Base-by-base conservation (phyloP, 2,329 filamentous ascomycete species). In the Aspergillus sp. region DNA sequence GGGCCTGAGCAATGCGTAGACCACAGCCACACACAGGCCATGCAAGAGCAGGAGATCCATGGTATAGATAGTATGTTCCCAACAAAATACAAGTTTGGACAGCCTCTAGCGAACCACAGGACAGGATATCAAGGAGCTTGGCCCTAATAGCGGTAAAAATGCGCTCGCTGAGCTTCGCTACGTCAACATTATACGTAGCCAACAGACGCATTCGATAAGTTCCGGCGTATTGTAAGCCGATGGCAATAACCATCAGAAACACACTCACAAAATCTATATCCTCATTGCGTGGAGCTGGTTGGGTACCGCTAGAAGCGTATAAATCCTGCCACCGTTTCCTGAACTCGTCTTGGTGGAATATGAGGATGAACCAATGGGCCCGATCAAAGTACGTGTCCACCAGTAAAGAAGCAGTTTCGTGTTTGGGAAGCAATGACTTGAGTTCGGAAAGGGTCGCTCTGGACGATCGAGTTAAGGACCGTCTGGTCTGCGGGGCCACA, bases 331-430 rank as follows among this genome's bases (percentile, higher is more conserved):
- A 67, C 14, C 52, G 54, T 15, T 48, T 56, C 3, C 65, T 55
- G 31, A 76, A 77, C 3, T 70, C 64, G 15, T 65, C 61, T 55
- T 76, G 72, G 33, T 75, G 69, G 41, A 76, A 75, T 6, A 76
- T 62, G 4, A 75, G 59, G 56, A 72, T 73, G 55, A 75, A 77
- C 74, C 74, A 77, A 40, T 77, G 74, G 0, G 71, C 65, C n/a
- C 68, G 66, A 50, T 75, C 70, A 59, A 77, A 77, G 48, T 75
- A 76, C 31, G 66, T 75, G 40, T 75, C 68, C 6, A 75, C 64
- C 8, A 75, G 60, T 14, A 70, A 23, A 12, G 49, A 51, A 8
- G 66, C 65, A 2, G 62, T 8, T 9, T 31, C 27, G 9, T 31
- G 9, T 8, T 31, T 31, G 9, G 27, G 27, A 31, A 31, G 27